Conservation (phyloP, 225 moss, liverwort and hornwort genomes). For the Sphagnum tenellum region DNA sequence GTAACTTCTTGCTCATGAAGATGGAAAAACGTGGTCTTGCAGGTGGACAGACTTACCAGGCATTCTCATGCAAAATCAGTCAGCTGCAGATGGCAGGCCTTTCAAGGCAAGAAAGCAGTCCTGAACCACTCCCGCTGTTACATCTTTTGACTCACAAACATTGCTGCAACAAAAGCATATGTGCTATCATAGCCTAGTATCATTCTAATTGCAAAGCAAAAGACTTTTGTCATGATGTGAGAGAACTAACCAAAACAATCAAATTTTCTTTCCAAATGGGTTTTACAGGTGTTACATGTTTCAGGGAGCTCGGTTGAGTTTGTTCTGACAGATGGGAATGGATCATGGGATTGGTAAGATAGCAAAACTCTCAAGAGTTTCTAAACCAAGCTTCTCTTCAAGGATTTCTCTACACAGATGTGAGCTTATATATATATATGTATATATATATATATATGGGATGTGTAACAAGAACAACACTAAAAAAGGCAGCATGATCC, state of each 20-base stretch:
- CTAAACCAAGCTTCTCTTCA: neutral
- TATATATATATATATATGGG: neutral
- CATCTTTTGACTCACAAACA: too few species aligned
- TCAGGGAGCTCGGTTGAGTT: conserved; percentile 50
- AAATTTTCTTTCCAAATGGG: neutral
- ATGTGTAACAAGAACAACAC: neutral
- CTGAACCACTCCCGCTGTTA: neutral
- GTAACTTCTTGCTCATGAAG: neutral
- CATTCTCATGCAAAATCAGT: conserved; percentile 46
- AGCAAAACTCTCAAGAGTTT: neutral
- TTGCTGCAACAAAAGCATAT: too few species aligned
- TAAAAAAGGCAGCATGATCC: neutral
- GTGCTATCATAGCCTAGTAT: too few species aligned
- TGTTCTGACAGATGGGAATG: conserved; percentile 63
- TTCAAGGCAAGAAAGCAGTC: conserved; percentile 31
- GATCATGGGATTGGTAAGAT: conserved; percentile 67
- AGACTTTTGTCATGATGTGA: too few species aligned
- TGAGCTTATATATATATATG: neutral
- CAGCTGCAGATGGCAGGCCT: conserved; percentile 38
- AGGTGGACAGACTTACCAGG: conserved; percentile 67
- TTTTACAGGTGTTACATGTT: conserved; percentile 44
- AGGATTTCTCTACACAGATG: neutral
- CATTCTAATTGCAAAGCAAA: too few species aligned
- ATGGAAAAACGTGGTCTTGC: conserved; percentile 7
- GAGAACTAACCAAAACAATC: too few species aligned